Conservation (phyloP, 768 basidiomycete genomes). For the Pulveroboletus sp. region DNA sequence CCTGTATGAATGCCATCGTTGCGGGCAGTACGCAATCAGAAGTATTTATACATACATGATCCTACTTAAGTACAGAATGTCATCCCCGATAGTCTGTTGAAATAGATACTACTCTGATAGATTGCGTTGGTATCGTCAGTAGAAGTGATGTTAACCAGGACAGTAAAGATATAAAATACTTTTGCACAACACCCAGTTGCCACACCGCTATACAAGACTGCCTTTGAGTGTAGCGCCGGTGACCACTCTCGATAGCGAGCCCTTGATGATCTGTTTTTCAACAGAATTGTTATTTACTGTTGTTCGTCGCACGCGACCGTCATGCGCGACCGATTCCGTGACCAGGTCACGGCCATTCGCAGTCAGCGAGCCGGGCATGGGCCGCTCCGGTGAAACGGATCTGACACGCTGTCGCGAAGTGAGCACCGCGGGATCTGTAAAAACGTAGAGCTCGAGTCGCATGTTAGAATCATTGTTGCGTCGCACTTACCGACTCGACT, state of each 20-base stretch:
- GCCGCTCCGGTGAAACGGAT: constrained; percentile 24
- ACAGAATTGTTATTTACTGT: constrained; percentile 36
- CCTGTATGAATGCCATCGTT: background rate
- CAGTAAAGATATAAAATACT: constrained; percentile 13
- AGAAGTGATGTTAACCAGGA: constrained; percentile 7
- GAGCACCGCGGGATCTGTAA: constrained; percentile 24
- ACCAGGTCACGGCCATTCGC: constrained; percentile 39
- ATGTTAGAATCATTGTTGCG: constrained; percentile 1
- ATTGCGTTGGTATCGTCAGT: constrained; percentile 11
- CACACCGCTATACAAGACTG: constrained; percentile 1
- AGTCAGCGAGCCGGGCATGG: constrained; percentile 25
- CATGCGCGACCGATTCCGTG: constrained; percentile 34
- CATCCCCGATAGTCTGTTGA: background rate
- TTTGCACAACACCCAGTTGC: constrained; percentile 4
- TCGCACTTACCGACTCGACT: constrained; percentile 50
- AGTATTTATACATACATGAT: constrained; percentile 14
- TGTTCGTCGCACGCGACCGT: constrained; percentile 41
- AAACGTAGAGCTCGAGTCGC: background rate
- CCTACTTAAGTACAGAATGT: constrained; percentile 15
- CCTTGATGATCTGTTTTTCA: constrained; percentile 52
- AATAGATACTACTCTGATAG: constrained; percentile 9
- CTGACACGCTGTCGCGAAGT: constrained; percentile 15
- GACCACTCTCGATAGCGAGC: constrained; percentile 54
- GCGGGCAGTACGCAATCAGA: background rate
- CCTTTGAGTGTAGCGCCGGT: constrained; percentile 18